Conservation (phyloP, 1,284 basidiomycete species). For the Sanghuangporus sanghuang region DNA sequence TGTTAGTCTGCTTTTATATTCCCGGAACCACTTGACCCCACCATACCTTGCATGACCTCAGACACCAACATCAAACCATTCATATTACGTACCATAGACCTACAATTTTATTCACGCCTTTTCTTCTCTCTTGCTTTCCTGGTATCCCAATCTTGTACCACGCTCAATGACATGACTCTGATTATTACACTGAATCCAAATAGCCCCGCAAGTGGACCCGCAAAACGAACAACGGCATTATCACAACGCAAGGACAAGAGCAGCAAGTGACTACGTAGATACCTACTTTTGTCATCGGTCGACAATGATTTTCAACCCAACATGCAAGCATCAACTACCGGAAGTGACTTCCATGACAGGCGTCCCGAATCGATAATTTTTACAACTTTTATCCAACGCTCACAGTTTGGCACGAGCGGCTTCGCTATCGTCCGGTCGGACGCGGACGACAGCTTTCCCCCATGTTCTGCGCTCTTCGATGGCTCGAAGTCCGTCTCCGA, state of each 20-base stretch:
- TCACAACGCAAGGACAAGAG: not conserved
- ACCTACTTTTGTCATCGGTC: not conserved
- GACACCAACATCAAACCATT: not conserved
- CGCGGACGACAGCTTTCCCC: slow-evolving; percentile 81
- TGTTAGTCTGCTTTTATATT: not conserved
- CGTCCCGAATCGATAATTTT: not conserved
- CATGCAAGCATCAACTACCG: no score
- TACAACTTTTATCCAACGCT: not conserved
- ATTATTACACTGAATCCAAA: no score
- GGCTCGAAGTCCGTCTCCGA: slow-evolving; percentile 63
- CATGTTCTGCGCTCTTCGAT: slow-evolving; percentile 84
- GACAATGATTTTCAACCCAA: no score
- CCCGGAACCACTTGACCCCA: not conserved
- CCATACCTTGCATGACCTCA: not conserved
- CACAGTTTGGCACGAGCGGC: slow-evolving; percentile 7
- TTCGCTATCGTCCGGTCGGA: slow-evolving; percentile 43
- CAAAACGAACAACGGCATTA: not conserved
- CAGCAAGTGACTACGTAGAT: not conserved
- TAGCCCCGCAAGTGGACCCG: no score
- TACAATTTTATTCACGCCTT: not conserved
- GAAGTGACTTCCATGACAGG: not conserved
- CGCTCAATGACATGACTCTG: no score
- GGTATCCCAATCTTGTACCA: no score
- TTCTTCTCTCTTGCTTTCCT: not conserved
- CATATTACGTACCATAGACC: not conserved